phyloP scores from a whole-genome alignment of 2,329 filamentous ascomycete genomes.

The Alternaria triticina region DNA sequence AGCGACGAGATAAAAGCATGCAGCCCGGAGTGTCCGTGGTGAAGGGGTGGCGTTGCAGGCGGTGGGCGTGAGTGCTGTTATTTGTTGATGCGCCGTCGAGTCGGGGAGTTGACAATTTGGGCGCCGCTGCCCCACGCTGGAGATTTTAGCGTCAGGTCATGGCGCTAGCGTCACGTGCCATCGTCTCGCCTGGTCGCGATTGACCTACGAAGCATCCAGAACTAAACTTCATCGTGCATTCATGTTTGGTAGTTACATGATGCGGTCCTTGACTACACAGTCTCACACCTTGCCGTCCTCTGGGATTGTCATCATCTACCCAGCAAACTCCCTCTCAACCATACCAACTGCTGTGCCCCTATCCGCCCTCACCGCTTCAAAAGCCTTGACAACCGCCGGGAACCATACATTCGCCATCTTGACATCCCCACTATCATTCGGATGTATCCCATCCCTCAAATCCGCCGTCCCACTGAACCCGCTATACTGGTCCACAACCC shows the following conservation, averaged over 20 bases:
- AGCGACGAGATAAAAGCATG: conserved; percentile 9
- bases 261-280: background rate
- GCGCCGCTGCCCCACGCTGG: conserved; percentile 22
- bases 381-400: conserved; percentile 33
- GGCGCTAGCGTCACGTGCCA: conserved; percentile 14
- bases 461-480: conserved; percentile 45
- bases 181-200: background rate
- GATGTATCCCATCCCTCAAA: conserved; percentile 51
- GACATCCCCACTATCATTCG: conserved; percentile 49
- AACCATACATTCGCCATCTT: conserved; percentile 51
- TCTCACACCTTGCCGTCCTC: background rate
- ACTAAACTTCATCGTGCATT: background rate
- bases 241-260: background rate
- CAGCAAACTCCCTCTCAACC: background rate
- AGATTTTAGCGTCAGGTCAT: conserved; percentile 11
- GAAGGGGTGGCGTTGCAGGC: conserved; percentile 3
- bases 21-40: conserved; percentile 6
- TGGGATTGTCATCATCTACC: background rate
- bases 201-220: background rate
- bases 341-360: conserved; percentile 2
- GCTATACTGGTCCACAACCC: conserved; percentile 53
- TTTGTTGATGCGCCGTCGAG: conserved; percentile 34
- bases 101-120: conserved; percentile 26
- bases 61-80: conserved; percentile 17
- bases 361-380: conserved; percentile 29